Evolutionary conservation across 306 rosid genomes (phyloP), one percentile per base, ranked within the genome.

Genomic region (Quercus rubra): DNA sequence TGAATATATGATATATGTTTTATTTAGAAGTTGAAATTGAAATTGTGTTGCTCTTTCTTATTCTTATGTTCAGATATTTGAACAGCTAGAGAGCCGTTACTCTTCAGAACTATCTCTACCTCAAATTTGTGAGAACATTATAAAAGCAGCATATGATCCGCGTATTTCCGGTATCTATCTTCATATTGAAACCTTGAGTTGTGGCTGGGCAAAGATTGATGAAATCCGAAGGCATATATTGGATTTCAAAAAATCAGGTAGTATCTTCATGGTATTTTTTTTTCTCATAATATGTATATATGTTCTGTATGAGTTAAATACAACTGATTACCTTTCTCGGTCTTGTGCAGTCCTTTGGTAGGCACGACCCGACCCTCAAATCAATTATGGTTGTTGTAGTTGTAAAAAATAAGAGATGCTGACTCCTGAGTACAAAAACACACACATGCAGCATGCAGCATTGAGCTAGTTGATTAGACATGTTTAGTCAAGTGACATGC

Each of bases 61-160:
- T 66, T 35, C 41, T 6, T 1, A 35, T 35, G 52, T 85, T 71
- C 84, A 95, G 98, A 83, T 95, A 74, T 71, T 97, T 6, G 98
- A 93, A 79, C 98, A 93, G 85, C 78, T 88, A 20, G 89, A 87
- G 86, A 90, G 89, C 85, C 87, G 91, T 67, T 92, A 85, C 89
- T 87, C 91, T 6, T 77, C 80, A 38, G 94, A 89, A 63, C 83
- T 93, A 33, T 92, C 97, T 73, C 88, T 95, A 46, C 99, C 99
- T 57, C 93, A 88, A 82, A 83, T 95, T 38, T 92, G 94, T 73
- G 98, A 95, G 78, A 95, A 93, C 84, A 87, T 95, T 27, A 43
- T 91, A 63, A 95, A 95, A 82, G 99, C 99, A 25, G 92, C 98
- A 0, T 83, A 91, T 81, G 99, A 95, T 89, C 97, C 97, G 54